Evolutionary conservation across 106 monocot genomes (phyloP).

Genomic region (Dendrobium nobile): DNA sequence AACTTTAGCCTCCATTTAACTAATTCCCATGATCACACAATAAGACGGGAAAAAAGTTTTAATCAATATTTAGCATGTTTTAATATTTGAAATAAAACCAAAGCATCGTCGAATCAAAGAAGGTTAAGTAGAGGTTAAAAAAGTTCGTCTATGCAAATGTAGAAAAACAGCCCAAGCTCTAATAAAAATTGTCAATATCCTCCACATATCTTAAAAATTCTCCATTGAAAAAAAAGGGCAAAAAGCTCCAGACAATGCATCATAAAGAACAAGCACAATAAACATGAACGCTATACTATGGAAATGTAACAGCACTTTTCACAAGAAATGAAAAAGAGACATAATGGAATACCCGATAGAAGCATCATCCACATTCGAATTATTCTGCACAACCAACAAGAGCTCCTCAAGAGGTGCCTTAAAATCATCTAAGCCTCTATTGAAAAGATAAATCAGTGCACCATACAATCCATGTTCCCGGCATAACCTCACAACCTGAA

Average conservation of each 20-base stretch:
- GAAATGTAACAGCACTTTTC: background rate
- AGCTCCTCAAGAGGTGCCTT: conserved; percentile 88
- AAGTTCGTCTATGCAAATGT: too few species aligned
- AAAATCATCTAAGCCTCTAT: conserved; percentile 83
- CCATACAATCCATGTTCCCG: conserved; percentile 93
- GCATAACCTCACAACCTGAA: conserved; percentile 85
- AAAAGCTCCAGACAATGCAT: background rate
- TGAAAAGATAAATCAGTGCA: conserved; percentile 96
- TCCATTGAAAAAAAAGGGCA: background rate
- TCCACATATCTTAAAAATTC: background rate
- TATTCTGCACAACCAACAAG: conserved; percentile 60
- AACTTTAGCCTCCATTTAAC: too few species aligned
- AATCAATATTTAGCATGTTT: too few species aligned
- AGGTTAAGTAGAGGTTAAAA: too few species aligned
- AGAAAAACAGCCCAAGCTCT: too few species aligned
- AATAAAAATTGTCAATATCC: too few species aligned
- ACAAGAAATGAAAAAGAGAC: background rate
- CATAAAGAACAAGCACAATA: background rate
- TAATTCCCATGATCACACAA: too few species aligned
- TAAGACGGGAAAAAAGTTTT: too few species aligned
- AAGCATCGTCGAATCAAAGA: too few species aligned
- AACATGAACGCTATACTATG: background rate
- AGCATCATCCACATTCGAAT: conserved; percentile 33
- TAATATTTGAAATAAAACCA: too few species aligned
- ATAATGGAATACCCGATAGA: conserved; percentile 47